Evolutionary conservation across 306 rosid genomes (phyloP).

Genomic region (Hylodesmum podocarpum): DNA sequence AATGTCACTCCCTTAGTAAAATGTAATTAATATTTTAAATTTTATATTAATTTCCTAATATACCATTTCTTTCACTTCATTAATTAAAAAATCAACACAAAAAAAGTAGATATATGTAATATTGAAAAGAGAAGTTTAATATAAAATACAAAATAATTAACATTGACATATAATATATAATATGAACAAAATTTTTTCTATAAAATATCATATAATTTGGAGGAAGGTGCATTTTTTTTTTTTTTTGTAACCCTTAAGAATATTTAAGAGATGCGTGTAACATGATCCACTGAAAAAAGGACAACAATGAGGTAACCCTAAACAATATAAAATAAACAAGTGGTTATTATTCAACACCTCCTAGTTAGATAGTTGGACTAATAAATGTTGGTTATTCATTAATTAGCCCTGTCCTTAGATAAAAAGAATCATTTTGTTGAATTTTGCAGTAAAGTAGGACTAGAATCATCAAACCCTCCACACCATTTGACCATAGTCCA

Average conservation of each 20-base stretch:
- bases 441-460: neutral
- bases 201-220: no score
- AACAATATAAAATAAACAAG: neutral
- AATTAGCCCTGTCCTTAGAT: neutral
- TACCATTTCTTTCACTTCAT: no score
- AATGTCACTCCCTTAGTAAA: no score
- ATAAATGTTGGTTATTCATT: neutral
- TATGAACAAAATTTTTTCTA: no score
- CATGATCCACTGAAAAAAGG: neutral
- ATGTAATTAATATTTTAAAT: no score
- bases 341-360: neutral
- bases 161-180: no score
- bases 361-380: neutral
- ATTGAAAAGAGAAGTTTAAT: no score
- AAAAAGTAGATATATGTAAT: no score
- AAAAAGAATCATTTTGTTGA: neutral
- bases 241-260: neutral
- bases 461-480: neutral
- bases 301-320: neutral
- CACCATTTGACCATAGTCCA: neutral
- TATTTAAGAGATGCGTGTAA: neutral
- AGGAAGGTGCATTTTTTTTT: neutral
- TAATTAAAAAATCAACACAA: no score
- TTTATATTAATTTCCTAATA: no score
- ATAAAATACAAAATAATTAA: no score